Percentiles rank a stretch among this genome's conserved stretches.
Evolutionary conservation across 1,284 basidiomycete genomes (phyloP).

Genomic region (Microstroma glucosiphilum): DNA sequence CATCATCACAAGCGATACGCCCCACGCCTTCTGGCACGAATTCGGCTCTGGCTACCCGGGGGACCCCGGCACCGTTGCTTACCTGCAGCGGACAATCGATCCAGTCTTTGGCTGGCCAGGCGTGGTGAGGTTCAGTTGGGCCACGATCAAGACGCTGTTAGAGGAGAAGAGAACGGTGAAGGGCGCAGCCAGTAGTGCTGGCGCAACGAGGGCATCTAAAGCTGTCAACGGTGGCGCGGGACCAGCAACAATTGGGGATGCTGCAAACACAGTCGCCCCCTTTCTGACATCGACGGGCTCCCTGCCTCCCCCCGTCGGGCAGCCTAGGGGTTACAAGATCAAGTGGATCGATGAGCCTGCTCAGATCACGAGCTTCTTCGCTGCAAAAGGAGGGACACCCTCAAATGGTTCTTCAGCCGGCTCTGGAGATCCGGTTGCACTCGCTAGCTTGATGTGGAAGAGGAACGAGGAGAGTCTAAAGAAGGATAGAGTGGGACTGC

Average conservation of each 20-base stretch:
- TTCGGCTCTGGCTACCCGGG: conserved; percentile 24
- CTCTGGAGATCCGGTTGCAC: not conserved
- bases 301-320: not conserved
- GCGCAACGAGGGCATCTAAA: conserved; percentile 7
- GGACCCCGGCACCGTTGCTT: conserved; percentile 89
- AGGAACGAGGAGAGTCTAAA: not conserved
- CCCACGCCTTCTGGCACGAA: conserved; percentile 12
- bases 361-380: conserved; percentile 29
- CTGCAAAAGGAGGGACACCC: not conserved
- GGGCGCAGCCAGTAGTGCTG: conserved; percentile 5
- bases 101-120: conserved; percentile 88
- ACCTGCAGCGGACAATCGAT: conserved; percentile 70
- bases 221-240: conserved; percentile 16
- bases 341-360: conserved; percentile 35
- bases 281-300: conserved; percentile 5
- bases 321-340: conserved; percentile 17
- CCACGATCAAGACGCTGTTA: conserved; percentile 77
- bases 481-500: not conserved
- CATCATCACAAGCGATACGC: not conserved
- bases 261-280: conserved; percentile 15
- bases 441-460: not conserved
- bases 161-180: conserved; percentile 60
- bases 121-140: conserved; percentile 90
- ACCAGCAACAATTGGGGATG: conserved; percentile 10
- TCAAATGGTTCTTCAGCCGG: not conserved